Base-by-base conservation (phyloP, 2,329 filamentous ascomycete genomes). In the Talaromyces sp. region DNA sequence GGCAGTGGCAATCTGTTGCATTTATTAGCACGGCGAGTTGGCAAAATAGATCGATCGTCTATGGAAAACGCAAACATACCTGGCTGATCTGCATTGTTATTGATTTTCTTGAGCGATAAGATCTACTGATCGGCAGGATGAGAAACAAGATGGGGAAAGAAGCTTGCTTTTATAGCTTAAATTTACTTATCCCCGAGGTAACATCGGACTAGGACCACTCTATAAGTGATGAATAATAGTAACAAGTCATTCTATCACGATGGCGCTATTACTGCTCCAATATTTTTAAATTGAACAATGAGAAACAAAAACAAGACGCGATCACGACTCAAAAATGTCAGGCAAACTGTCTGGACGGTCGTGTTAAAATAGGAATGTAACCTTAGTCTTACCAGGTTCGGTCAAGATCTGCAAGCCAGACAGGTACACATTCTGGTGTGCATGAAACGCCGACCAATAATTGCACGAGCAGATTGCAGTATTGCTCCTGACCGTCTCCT, bases 1-100 rank as follows among this genome's bases (percentile, higher is more conserved):
- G 49, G 49, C 17, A 13, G 49, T 13, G 24, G 71, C 68, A 55
- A 71, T 26, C 49, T 52, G 17, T 29, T 29, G 13, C 4, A 13
- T 26, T n/a, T 26, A 29, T 38, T 17, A 38, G 35, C 14, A 38
- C 35, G 35, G 17, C 5, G 35, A n/a, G 35, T 38, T 38, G 35
- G 35, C 35, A 17, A 38, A 38, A 38, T 17, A n/a, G n/a, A 38
- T 2, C 14, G n/a, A 38, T 2, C 14, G 14, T n/a, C 13, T 13
- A 38, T 8, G 35, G 35, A n/a, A 38, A n/a, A 38, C 35, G 13
- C 8, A 35, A 35, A 51, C 49, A 13, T 7, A 52, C 49, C 24
- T 52, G 49, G 4, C 49, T 52, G 17, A 52, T 52, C 49, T 52
- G 24, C 49, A 52, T 52, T 29, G 11, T 52, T n/a, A 29, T 46